These are phyloP conservation scores for Eragrostis curvula DNA, from an alignment of 176 grass and related monocot genomes.

Conservation along the genomic window DNA sequence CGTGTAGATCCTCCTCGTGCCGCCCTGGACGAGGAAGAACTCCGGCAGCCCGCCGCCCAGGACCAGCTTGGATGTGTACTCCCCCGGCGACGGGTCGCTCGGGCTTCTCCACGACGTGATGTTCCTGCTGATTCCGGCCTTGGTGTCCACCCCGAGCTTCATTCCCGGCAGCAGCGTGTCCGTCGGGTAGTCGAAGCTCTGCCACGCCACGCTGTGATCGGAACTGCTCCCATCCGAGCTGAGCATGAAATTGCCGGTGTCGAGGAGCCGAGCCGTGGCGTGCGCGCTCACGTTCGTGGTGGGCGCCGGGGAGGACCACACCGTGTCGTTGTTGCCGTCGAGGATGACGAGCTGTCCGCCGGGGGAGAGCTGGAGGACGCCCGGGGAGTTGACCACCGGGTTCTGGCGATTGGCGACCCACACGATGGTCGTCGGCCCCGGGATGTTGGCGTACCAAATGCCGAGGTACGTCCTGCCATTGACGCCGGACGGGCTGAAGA, in stretches of 20 bases:
- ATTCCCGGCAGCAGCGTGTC: slow-evolving; percentile 59
- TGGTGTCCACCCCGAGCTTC: slow-evolving; percentile 53
- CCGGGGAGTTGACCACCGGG: slow-evolving; percentile 10
- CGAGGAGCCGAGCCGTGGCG: slow-evolving; percentile 26
- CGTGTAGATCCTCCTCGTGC: slow-evolving; percentile 8
- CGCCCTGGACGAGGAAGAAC: slow-evolving; percentile 47
- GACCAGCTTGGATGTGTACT: slow-evolving; percentile 52
- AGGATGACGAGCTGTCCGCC: slow-evolving; percentile 33
- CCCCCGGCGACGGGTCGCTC: slow-evolving; percentile 51
- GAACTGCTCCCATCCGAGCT: slow-evolving; percentile 26
- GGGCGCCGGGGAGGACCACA: slow-evolving; percentile 39
- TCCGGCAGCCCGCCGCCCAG: slow-evolving; percentile 40
- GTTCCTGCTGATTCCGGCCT: slow-evolving; percentile 38
- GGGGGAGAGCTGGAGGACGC: slow-evolving; percentile 19
- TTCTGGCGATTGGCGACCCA: slow-evolving; percentile 62
- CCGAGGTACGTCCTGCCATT: slow-evolving; percentile 38
- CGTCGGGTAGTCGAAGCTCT: slow-evolving; percentile 76
- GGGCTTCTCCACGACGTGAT: slow-evolving; percentile 57
- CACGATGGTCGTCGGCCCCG: slow-evolving; percentile 31
- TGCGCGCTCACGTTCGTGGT: background rate
- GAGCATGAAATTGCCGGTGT: slow-evolving; percentile 54
- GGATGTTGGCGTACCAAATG: slow-evolving; percentile 49
- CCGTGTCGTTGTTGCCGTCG: slow-evolving; percentile 37
- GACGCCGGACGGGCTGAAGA: slow-evolving; percentile 55
- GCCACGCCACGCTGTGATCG: slow-evolving; percentile 37